Evolutionary conservation across 352 stramenopile species (phyloP), one percentile per base, ranked within the genome.

Genomic region (Phytophthora pinifolia): DNA sequence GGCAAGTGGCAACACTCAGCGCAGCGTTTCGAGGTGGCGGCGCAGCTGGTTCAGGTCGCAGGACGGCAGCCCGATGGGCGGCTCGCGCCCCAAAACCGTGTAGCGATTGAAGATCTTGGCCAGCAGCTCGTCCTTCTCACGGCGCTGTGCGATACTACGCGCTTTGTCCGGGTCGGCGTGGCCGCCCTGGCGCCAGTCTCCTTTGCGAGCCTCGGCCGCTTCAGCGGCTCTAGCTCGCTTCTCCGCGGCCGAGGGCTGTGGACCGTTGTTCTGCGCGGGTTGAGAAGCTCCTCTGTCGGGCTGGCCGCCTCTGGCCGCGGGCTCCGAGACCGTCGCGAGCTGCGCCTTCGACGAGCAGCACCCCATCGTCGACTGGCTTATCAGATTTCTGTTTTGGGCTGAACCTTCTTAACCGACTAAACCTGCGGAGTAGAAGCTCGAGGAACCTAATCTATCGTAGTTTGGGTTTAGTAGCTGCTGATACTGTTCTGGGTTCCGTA

Each of bases 61-160:
- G 10, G 82, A 88, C 18, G 75, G 76, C 46, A 96, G 72, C 0
- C 86, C 86, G 46, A 96, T 93, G 12, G 86, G 84, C 46, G 83
- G 72, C 32, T 96, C 86, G 37, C 83, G 76, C 6, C 83, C 82
- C 47, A 92, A 63, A 39, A 55, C 72, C n/a, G 72, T 74, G 70
- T 96, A 96, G 29, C 73, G 58, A 54, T 88, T 89, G 56, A 83
- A 82, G 47, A 96, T 84, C 50, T 70, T 86, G n/a, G 80, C 84
- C 4, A 96, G 60, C 12, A 96, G 66, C 15, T 94, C 86, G 43
- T 94, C 86, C 56, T 94, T 94, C 37, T 90, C 75, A 27, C 84
- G 84, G 9, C 86, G 82, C 27, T 88, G 52, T 2, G 68, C 68
- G 39, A 94, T 67, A 13, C 59, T 74, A 36, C 75, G 77, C 46